phyloP scores from a whole-genome alignment of 306 rosid species.

The Gillenia trifoliata region DNA sequence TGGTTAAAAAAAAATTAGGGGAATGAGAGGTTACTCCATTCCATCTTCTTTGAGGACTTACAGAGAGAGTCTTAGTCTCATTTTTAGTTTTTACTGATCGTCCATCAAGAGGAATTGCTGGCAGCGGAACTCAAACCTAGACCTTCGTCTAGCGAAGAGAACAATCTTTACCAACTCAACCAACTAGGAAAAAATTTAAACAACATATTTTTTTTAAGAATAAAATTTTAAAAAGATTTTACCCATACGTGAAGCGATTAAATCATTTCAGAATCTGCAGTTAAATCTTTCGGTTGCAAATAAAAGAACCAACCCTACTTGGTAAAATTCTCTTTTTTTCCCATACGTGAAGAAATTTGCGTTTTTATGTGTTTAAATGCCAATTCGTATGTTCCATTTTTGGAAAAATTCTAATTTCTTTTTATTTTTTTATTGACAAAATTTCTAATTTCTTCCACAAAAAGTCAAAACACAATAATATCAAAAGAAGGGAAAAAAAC shows the following conservation, averaged over 20 bases:
- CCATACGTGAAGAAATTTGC: too few relatives aligned
- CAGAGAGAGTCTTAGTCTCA: too few relatives aligned
- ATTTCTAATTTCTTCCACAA: neutral
- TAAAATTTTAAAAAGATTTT: neutral
- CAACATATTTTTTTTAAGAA: neutral
- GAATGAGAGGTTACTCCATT: too few relatives aligned
- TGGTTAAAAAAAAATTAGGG: too few relatives aligned
- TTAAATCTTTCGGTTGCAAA: constrained; percentile 8
- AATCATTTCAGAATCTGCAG: neutral
- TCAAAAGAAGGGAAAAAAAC: neutral
- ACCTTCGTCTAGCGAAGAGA: too few relatives aligned
- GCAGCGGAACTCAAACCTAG: too few relatives aligned
- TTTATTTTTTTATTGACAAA: neutral
- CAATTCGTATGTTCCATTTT: neutral
- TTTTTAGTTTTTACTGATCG: too few relatives aligned
- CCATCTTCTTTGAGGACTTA: too few relatives aligned
- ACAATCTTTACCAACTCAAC: too few relatives aligned
- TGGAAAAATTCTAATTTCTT: neutral
- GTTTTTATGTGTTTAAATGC: neutral
- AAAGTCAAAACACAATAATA: neutral
- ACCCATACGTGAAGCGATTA: neutral
- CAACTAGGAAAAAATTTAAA: neutral
- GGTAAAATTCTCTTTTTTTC: neutral
- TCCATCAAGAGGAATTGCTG: too few relatives aligned
- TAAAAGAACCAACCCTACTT: neutral